Evolutionary conservation across 2,329 filamentous ascomycete species (phyloP).

Genomic region (Aspergillus neotritici): DNA sequence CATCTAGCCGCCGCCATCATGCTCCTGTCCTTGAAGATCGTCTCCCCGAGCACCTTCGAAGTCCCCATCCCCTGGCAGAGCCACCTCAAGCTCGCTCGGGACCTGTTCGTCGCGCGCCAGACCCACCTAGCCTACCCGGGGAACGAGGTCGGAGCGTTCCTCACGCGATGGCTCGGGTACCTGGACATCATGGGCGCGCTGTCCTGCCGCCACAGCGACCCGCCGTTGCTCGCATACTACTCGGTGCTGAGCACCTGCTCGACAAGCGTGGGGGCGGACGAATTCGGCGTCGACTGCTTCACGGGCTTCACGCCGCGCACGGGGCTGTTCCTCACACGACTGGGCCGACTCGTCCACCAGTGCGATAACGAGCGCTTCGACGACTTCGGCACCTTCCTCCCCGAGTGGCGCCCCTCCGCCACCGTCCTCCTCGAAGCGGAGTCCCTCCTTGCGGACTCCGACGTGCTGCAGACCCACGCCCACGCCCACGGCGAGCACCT

Average conservation of each 20-base stretch:
- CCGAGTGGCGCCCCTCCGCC: conserved; percentile 54
- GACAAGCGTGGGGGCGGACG: conserved; percentile 52
- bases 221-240: conserved; percentile 50
- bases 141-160: conserved; percentile 62
- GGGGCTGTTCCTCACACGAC: conserved; percentile 63
- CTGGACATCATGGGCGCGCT: conserved; percentile 73
- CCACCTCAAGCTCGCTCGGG: conserved; percentile 68
- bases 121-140: conserved; percentile 50
- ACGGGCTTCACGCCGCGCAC: conserved; percentile 71
- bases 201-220: conserved; percentile 52
- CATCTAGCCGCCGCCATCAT: conserved; percentile 78
- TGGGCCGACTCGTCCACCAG: conserved; percentile 64
- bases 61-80: conserved; percentile 76
- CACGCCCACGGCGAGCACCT: conserved; percentile 39
- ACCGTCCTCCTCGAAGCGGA: conserved; percentile 54
- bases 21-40: conserved; percentile 76
- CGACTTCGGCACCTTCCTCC: conserved; percentile 44
- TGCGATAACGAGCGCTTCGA: conserved; percentile 63
- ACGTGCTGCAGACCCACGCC: conserved; percentile 46
- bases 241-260: conserved; percentile 42
- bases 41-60: conserved; percentile 74
- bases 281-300: conserved; percentile 70
- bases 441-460: conserved; percentile 56
- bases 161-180: conserved; percentile 78
- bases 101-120: conserved; percentile 65